A percentile compares a stretch with the other conserved stretches of the same genome.
These are phyloP conservation scores for Candida ovalis DNA, from an alignment of 805 yeast species.

Conservation along the genomic window DNA sequence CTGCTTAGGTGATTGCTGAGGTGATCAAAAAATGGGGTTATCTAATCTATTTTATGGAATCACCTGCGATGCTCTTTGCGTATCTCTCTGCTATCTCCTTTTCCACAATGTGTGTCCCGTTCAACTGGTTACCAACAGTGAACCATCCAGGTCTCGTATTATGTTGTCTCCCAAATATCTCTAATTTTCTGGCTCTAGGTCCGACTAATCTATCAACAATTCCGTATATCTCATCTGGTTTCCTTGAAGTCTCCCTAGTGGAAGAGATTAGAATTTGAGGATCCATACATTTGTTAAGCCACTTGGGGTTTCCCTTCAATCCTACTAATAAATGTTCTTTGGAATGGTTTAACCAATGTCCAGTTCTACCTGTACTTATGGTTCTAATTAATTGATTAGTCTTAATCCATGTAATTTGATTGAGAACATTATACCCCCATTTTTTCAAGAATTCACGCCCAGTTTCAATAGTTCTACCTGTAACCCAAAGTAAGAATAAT, in stretches of 20 bases:
- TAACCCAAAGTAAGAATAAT: constrained; percentile 83
- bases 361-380: constrained; percentile 92
- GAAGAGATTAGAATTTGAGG: constrained; percentile 75
- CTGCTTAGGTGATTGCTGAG: not conserved
- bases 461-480: constrained; percentile 87
- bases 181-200: constrained; percentile 68
- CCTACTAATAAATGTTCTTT: constrained; percentile 90
- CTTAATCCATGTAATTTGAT: constrained; percentile 88
- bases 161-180: constrained; percentile 84
- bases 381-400: constrained; percentile 84
- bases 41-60: too few relatives aligned
- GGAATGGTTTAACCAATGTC: constrained; percentile 95
- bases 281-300: constrained; percentile 68
- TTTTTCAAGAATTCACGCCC: constrained; percentile 71
- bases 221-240: constrained; percentile 88
- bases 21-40: not conserved
- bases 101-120: constrained; percentile 56
- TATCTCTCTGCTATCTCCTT: constrained; percentile 40
- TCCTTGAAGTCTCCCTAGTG: constrained; percentile 84
- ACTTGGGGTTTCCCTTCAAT: constrained; percentile 70
- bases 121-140: constrained; percentile 74
- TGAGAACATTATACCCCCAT: constrained; percentile 80
- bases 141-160: constrained; percentile 90
- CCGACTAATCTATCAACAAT: constrained; percentile 86
- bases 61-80: constrained; percentile 1